Evolutionary conservation across 2,329 filamentous ascomycete species (phyloP), one percentile per base, ranked within the genome.

Genomic region (Myriosclerotinia curreyana): DNA sequence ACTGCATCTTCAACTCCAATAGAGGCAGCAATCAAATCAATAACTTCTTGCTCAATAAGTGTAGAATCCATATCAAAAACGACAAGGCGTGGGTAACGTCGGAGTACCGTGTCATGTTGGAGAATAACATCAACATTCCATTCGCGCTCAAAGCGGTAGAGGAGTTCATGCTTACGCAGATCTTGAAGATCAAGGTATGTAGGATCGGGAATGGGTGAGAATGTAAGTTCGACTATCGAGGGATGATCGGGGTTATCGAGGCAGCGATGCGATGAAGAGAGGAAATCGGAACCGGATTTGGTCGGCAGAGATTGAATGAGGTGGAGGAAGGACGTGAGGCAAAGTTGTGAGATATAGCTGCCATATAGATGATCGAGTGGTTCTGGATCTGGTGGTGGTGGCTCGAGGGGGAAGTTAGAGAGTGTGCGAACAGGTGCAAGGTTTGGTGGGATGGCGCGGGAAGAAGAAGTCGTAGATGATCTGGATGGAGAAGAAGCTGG

Each of bases 1-100:
- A 99, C 94, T 71, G 90, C 81, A 61, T 86, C 86, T 71, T 91
- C 86, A n/a, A 96, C 83, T 60, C 92, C 91, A 2, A 96, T 86
- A 46, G 89, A 89, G 62, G 89, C 87, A 5, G 95, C 95, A 64
- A 99, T 88, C 72, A 98, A 87, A 76, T 99, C 95, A 74, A 99
- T 98, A 66, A 97, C 93, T 79, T 99, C 95, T 76, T 99, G 93
- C 62, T 94, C 90, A 75, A 99, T 98, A 66, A 99, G 83, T 0
- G 95, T 99, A 76, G 90, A 95, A 79, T 99, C 95, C 95, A 99
- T 99, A 76, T 99, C 95, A 74, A 99, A 99, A 40, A 97, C 91
- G 4, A 94, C 92, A 14, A 98, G 81, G 11, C 94, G 86, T 69
- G 93, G 93, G 76, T 96, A 86, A 36, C 88, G 84, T 65, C 92